Base-by-base conservation (phyloP, 345 rosid species). In the Anacardium occidentale region DNA sequence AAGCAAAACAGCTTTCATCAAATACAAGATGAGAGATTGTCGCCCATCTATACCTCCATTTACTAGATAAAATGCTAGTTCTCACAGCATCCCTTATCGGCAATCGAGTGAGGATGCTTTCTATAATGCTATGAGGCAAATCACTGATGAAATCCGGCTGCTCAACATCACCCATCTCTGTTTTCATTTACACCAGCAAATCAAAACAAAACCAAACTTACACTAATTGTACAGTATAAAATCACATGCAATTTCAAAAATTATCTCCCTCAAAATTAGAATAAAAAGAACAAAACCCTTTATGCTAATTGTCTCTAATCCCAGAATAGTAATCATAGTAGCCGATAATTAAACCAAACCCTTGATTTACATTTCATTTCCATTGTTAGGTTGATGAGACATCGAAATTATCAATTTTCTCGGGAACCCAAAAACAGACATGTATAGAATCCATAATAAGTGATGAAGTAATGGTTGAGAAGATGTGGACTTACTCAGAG, bases 11-110 rank as follows among this genome's bases (percentile, higher is more conserved):
- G 45, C 82, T 76, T 52, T 91, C 94, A 63, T 95, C 88, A 62
- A 92, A 90, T 1, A 84, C 81, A n/a, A 95, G 98, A n/a, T 85
- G 79, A 68, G 91, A 79, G 26, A 90, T 74, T 0, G 86, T 73
- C 25, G 92, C 74, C 99, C 99, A 92, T 69, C 80, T 84, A 75
- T 89, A 92, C 78, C 96, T 87, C 97, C 97, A 95, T 81, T 85
- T 85, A 63, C 84, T 88, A 5, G 98, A 92, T 21, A 95, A 75
- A 6, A 89, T 76, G 78, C 96, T 88, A 37, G 99, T 92, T 48
- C 85, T 86, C 18, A 95, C 84, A 1, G 97, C 92, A 74, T 95
- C 98, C 64, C 89, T 69, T 9, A 95, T 81, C 0, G 94, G 88
- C 54, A 95, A 80, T 22, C 85, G 79, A 22, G 85, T 77, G 57